Evolutionary conservation across 140 eudicot species (phyloP).

Genomic region (Anethum foeniculum): DNA sequence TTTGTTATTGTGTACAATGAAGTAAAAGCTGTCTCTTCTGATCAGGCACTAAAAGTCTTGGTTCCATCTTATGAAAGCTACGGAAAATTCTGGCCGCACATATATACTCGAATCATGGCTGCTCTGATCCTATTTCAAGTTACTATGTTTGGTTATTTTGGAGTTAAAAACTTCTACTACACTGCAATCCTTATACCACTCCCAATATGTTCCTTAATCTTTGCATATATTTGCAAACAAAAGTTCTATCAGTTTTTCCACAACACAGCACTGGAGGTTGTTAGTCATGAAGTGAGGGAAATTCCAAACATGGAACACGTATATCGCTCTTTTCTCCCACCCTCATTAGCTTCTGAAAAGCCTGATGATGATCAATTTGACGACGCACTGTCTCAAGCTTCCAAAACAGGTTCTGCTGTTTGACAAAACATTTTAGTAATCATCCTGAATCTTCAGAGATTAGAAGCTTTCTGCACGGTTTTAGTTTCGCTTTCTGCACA

Average conservation of each 20-base stretch:
- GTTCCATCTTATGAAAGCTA: slow-evolving; percentile 78
- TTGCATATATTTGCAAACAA: slow-evolving; percentile 43
- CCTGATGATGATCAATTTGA: slow-evolving; percentile 33
- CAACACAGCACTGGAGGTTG: slow-evolving; percentile 62
- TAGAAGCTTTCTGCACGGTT: neutral
- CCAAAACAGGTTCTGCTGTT: slow-evolving; percentile 20
- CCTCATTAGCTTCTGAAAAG: slow-evolving; percentile 43
- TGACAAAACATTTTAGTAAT: slow-evolving; percentile 4
- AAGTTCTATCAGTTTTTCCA: slow-evolving; percentile 64
- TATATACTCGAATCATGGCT: slow-evolving; percentile 53
- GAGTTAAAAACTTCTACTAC: slow-evolving; percentile 37
- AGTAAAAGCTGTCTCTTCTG: neutral
- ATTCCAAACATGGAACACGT: slow-evolving; percentile 62
- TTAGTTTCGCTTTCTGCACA: neutral
- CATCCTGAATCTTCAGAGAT: neutral
- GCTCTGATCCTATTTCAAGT: slow-evolving; percentile 56
- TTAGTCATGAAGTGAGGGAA: slow-evolving; percentile 43
- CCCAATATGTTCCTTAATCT: slow-evolving; percentile 51
- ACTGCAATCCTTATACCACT: slow-evolving; percentile 48
- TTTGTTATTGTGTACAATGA: neutral
- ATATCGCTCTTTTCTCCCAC: slow-evolving; percentile 53
- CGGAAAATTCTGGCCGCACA: slow-evolving; percentile 93
- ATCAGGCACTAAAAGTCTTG: slow-evolving; percentile 62
- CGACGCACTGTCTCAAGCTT: slow-evolving; percentile 33
- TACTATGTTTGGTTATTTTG: slow-evolving; percentile 77